phyloP scores from a whole-genome alignment of 1,284 basidiomycete species.

The Ustilago loliicola region DNA sequence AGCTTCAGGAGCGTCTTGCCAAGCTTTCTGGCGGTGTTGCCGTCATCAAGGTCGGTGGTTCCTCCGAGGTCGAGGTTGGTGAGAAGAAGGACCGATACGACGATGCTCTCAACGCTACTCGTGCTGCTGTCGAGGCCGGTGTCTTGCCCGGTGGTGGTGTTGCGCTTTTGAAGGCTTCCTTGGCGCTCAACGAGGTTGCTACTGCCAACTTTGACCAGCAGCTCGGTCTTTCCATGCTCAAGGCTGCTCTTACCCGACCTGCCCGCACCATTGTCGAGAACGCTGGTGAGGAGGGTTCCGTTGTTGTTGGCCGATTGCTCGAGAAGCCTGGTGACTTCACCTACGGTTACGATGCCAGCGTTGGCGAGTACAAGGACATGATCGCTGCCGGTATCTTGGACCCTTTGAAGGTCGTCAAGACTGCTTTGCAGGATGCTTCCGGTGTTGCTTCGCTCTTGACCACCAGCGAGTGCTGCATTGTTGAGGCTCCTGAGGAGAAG shows the following conservation, averaged over 20 bases:
- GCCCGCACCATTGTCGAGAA: conserved; percentile 92
- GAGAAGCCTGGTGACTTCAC: conserved; percentile 68
- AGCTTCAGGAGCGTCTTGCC: conserved; percentile 95
- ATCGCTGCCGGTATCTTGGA: conserved; percentile 91
- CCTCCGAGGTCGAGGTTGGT: conserved; percentile 93
- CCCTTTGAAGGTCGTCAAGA: conserved; percentile 68
- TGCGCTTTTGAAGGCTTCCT: conserved; percentile 88
- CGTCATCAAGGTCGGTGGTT: conserved; percentile 96
- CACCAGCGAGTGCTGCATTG: conserved; percentile 91
- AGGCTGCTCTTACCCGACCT: conserved; percentile 82
- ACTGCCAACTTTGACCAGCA: conserved; percentile 97
- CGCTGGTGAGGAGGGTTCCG: conserved; percentile 92
- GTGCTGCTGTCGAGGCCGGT: conserved; percentile 97
- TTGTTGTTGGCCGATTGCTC: conserved; percentile 82
- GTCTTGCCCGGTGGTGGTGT: conserved; percentile 92
- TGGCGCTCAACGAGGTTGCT: conserved; percentile 82
- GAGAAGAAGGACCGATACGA: conserved; percentile 99
- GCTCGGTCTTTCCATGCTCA: conserved; percentile 93
- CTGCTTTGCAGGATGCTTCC: conserved; percentile 63
- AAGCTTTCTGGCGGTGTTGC: conserved; percentile 96
- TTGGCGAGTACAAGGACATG: conserved; percentile 94
- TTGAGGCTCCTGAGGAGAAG: conserved; percentile 89
- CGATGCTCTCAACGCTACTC: conserved; percentile 95
- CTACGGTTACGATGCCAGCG: conserved; percentile 87
- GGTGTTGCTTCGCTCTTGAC: conserved; percentile 87